Percentiles rank a stretch among this genome's conserved stretches.
Conservation (phyloP, 257 asterid genomes). For the Paraleonurus japonicus region DNA sequence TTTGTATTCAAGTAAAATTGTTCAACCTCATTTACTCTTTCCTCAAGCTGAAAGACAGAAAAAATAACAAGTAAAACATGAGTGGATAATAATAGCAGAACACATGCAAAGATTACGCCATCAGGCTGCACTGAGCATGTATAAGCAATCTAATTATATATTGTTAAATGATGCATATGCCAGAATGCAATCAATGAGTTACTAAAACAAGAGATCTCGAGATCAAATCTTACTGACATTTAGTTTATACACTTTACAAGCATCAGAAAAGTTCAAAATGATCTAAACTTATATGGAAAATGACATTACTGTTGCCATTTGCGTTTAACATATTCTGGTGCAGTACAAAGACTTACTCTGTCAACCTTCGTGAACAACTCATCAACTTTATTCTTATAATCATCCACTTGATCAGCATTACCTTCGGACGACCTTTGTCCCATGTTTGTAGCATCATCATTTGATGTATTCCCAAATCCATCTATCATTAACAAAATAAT, state of each 20-base stretch:
- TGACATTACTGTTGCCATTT: neutral
- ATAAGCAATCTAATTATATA: neutral
- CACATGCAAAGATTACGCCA: neutral
- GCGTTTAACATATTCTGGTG: slow-evolving; percentile 2
- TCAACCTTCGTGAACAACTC: slow-evolving; percentile 54
- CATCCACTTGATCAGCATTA: slow-evolving; percentile 38
- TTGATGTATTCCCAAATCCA: slow-evolving; percentile 36
- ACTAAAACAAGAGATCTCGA: neutral
- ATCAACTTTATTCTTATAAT: slow-evolving; percentile 51
- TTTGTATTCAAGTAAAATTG: slow-evolving; percentile 50
- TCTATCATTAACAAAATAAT: slow-evolving; percentile 25
- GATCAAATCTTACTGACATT: slow-evolving; percentile 11
- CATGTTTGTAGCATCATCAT: slow-evolving; percentile 21
- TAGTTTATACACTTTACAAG: neutral
- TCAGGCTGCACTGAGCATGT: slow-evolving; percentile 16
- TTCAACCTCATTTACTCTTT: slow-evolving; percentile 68
- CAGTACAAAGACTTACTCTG: slow-evolving; percentile 40
- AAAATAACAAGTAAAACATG: slow-evolving; percentile 20
- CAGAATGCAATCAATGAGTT: neutral
- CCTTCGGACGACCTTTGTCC: slow-evolving; percentile 32
- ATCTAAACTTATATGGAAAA: slow-evolving; percentile 2
- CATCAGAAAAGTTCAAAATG: neutral
- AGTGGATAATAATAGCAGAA: neutral
- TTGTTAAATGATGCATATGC: neutral
- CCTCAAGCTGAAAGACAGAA: slow-evolving; percentile 60